Base-by-base conservation (phyloP, 495 filamentous ascomycete genomes). In the Cercophora newfieldiana region DNA sequence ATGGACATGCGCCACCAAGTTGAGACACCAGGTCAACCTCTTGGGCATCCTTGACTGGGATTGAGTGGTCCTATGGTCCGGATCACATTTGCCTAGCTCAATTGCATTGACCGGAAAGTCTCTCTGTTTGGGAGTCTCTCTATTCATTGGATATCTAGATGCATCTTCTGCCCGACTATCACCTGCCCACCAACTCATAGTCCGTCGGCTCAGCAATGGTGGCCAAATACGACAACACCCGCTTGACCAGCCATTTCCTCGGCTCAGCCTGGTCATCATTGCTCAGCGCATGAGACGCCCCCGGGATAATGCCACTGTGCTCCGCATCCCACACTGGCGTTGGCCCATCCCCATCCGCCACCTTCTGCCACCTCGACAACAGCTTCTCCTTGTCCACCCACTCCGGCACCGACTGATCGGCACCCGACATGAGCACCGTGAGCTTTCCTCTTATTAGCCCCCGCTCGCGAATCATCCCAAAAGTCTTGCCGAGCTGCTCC, bases 321-420 rank as follows among this genome's bases (percentile, higher is more conserved):
- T 73, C 65, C 3, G 63, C 37, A 70, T 81, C 74, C 81, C 80
- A 83, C 29, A 78, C 70, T 26, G 68, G 30, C 5, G 19, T 4
- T 19, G 30, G 30, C 3, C 60, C 54, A 16, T 51, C 29, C 4
- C 33, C 21, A 22, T 69, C 60, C 0, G 66, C 57, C 19, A 47
- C 69, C 19, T 26, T 47, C 33, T 28, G 71, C 91, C 90, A 94
- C 65, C 78, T 78, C 66, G 74, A 66, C 57, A 94, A 63, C 71
- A 93, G 70, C 24, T 69, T 79, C 55, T 82, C 74, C 73, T 89
- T 90, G 72, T 93, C 85, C n/a, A 92, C 79, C 60, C 64, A 77
- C 3, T 75, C 68, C 1, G 89, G 86, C 54, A 88, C 82, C 74
- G 83, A 85, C 78, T 89, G 80, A 79, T 95, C 91, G 10, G 69